phyloP scores from a whole-genome alignment of 164 flowering plant genomes.

The Saururus chinensis region DNA sequence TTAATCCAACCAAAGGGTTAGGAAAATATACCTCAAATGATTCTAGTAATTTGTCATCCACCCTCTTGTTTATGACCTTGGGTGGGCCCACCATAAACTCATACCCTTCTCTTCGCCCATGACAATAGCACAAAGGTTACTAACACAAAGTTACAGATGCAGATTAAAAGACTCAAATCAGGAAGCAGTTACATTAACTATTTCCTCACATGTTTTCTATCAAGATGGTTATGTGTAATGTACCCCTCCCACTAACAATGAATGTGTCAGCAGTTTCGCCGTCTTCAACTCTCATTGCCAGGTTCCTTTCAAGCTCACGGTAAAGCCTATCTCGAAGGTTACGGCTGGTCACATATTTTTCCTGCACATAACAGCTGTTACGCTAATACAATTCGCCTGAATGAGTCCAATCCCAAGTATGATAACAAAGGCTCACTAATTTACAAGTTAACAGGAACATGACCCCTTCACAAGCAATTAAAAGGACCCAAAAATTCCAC shows the following conservation, averaged over 20 bases:
- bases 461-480: too few relatives aligned
- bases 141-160: background rate
- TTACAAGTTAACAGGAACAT: too few relatives aligned
- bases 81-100: slow-evolving; percentile 99
- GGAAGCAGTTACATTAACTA: background rate
- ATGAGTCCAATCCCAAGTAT: too few relatives aligned
- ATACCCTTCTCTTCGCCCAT: slow-evolving; percentile 96
- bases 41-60: slow-evolving; percentile 63
- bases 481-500: too few relatives aligned
- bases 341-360: slow-evolving; percentile 93
- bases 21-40: slow-evolving; percentile 67
- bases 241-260: slow-evolving; percentile 95
- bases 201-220: slow-evolving; percentile 90
- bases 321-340: slow-evolving; percentile 86
- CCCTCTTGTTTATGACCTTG: slow-evolving; percentile 77
- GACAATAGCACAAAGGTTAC: slow-evolving; percentile 1
- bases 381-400: background rate
- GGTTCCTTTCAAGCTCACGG: slow-evolving; percentile 89
- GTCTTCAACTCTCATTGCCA: slow-evolving; percentile 98
- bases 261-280: slow-evolving; percentile 98
- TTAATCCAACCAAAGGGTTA: background rate
- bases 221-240: slow-evolving; percentile 87
- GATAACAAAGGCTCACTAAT: too few relatives aligned
- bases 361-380: slow-evolving; percentile 29
- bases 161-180: too few relatives aligned